Percentiles rank a stretch among this genome's conserved stretches.
Evolutionary conservation across 2,329 filamentous ascomycete genomes (phyloP).

Genomic region (Alternaria viburni): DNA sequence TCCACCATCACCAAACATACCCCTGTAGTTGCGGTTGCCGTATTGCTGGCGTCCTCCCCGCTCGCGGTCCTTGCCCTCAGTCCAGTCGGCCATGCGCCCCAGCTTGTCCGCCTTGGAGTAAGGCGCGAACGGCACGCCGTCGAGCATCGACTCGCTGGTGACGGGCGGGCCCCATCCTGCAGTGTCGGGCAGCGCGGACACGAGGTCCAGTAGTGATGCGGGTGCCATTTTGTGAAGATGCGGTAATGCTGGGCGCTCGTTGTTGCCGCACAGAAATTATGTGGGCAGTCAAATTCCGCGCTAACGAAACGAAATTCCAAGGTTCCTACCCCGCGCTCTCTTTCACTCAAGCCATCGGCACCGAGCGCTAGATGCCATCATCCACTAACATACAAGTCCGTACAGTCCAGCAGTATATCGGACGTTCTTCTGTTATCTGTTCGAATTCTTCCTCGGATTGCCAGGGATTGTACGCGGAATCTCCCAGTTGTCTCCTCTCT

Average conservation of each 20-base stretch:
- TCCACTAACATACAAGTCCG: too few relatives aligned
- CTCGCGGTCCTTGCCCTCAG: slow-evolving; percentile 82
- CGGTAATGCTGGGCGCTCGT: slow-evolving; percentile 12
- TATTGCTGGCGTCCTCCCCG: slow-evolving; percentile 86
- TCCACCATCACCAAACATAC: slow-evolving; percentile 53
- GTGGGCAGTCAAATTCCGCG: slow-evolving; percentile 27
- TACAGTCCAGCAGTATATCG: too few relatives aligned
- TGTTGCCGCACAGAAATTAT: slow-evolving; percentile 29
- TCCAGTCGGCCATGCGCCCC: slow-evolving; percentile 99
- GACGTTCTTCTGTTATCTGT: too few relatives aligned
- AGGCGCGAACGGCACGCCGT: slow-evolving; percentile 95
- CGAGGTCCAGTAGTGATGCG: slow-evolving; percentile 55
- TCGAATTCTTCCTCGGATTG: too few relatives aligned
- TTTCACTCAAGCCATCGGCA: background rate
- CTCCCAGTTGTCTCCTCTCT: too few relatives aligned
- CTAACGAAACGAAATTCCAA: slow-evolving; percentile 18
- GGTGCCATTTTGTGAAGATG: slow-evolving; percentile 51
- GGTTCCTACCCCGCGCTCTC: slow-evolving; percentile 16
- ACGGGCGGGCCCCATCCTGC: slow-evolving; percentile 80
- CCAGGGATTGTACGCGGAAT: too few relatives aligned
- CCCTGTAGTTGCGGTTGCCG: slow-evolving; percentile 85
- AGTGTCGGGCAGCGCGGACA: slow-evolving; percentile 54
- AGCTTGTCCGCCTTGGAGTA: slow-evolving; percentile 99
- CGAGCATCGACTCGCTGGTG: slow-evolving; percentile 83
- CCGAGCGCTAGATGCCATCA: too few relatives aligned